A percentile compares a stretch with the other conserved stretches of the same genome.
Evolutionary conservation across 78 protist genomes (phyloP).

Genomic region (Dictyostelium brefeldianum): DNA sequence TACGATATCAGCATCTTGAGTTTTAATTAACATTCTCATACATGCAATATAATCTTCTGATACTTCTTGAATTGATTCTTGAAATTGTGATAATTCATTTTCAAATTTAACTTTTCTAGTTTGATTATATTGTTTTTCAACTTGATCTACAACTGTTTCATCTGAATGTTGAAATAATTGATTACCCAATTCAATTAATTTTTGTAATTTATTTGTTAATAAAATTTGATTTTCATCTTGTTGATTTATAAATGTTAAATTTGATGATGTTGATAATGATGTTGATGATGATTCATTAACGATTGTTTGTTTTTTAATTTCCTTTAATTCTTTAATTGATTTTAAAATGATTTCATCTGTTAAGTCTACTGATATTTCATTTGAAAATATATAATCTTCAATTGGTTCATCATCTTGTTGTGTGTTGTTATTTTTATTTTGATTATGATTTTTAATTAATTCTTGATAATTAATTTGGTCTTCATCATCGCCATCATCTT

Average conservation of each 20-base stretch:
- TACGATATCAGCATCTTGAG: not conserved
- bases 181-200: not conserved
- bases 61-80: constrained; percentile 16
- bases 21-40: constrained; percentile 7
- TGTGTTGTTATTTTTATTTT: not conserved
- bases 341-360: not conserved
- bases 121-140: not conserved
- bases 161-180: not conserved
- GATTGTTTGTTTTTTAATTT: not conserved
- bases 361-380: constrained; percentile 5
- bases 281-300: not conserved
- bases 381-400: constrained; percentile 10
- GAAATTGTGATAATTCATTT: not conserved
- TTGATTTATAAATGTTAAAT: not conserved
- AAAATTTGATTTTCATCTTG: not conserved
- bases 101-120: constrained; percentile 10
- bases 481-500: not conserved
- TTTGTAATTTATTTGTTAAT: not conserved
- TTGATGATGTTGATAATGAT: not conserved
- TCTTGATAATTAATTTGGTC: not conserved
- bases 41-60: not conserved
- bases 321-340: constrained; percentile 2
- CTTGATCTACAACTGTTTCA: not conserved
- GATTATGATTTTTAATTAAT: not conserved
- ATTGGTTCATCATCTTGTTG: not conserved